Evolutionary conservation across 805 yeast species (phyloP).

Genomic region (Metschnikowia vanudenii): DNA sequence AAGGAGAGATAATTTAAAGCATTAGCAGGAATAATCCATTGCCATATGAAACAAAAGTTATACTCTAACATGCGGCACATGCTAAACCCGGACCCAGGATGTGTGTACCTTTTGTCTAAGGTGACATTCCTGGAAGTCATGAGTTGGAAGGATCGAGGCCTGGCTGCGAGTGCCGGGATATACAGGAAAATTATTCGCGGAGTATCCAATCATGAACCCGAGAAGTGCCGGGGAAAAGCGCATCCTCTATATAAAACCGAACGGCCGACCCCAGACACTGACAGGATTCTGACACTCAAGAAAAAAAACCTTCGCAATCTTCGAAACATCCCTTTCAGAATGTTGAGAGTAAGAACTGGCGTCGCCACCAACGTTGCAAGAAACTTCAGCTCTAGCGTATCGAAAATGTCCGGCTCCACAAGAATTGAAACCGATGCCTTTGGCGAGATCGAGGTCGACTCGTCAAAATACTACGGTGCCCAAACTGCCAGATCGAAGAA

Average conservation of each 20-base stretch:
- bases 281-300: slow-evolving; percentile 1
- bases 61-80: too few species aligned
- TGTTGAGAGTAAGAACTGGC: slow-evolving; percentile 21
- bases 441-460: slow-evolving; percentile 91
- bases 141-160: too few species aligned
- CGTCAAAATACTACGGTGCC: slow-evolving; percentile 94
- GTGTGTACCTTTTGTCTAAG: too few species aligned
- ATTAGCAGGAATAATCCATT: too few species aligned
- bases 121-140: too few species aligned
- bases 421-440: slow-evolving; percentile 94
- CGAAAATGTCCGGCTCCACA: slow-evolving; percentile 25
- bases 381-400: slow-evolving; percentile 30
- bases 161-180: too few species aligned
- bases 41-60: too few species aligned
- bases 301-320: slow-evolving; percentile 3
- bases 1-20: too few species aligned
- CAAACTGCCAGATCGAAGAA: slow-evolving; percentile 92
- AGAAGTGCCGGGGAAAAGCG: slow-evolving; percentile 5
- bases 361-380: slow-evolving; percentile 20
- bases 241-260: slow-evolving; percentile 8
- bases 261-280: slow-evolving; percentile 5
- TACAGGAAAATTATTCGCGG: too few species aligned
- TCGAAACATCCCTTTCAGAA: slow-evolving; percentile 1
- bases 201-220: slow-evolving; percentile 11
- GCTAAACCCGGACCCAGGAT: too few species aligned